Evolutionary conservation across 352 stramenopile species (phyloP).

Genomic region (Thalassiosira pacifica): DNA sequence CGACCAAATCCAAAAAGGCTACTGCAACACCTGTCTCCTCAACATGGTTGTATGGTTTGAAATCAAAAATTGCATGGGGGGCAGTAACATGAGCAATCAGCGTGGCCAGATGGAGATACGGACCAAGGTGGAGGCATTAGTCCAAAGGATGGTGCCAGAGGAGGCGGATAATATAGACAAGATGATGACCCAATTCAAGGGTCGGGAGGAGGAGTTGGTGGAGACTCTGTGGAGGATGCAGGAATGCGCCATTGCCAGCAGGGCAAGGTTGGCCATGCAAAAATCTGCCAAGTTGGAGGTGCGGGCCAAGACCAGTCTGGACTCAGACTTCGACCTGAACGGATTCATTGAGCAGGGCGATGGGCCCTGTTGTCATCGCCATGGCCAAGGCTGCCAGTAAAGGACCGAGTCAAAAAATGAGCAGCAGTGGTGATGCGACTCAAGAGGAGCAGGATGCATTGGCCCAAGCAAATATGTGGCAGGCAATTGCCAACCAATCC

Average conservation of each 20-base stretch:
- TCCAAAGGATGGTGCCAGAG: conserved; percentile 83
- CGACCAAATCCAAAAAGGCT: too few species aligned
- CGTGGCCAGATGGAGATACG: conserved; percentile 79
- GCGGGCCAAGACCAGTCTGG: conserved; percentile 30
- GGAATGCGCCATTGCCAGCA: conserved; percentile 80
- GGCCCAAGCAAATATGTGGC: conserved; percentile 68
- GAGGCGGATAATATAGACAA: conserved; percentile 87
- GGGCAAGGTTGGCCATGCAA: conserved; percentile 72
- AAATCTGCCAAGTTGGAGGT: conserved; percentile 83
- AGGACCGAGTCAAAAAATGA: conserved; percentile 42
- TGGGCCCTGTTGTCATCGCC: conserved; percentile 79
- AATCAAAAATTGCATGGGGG: too few species aligned
- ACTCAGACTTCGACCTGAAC: conserved; percentile 65
- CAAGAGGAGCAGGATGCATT: conserved; percentile 78
- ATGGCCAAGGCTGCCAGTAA: conserved; percentile 66
- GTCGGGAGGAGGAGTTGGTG: conserved; percentile 86
- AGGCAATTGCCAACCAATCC: conserved; percentile 67
- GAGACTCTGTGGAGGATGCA: conserved; percentile 86
- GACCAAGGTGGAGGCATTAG: conserved; percentile 80
- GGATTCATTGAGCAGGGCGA: conserved; percentile 78
- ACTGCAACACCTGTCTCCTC: too few species aligned
- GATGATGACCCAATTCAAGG: conserved; percentile 87
- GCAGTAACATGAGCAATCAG: too few species aligned
- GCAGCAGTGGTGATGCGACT: too few species aligned
- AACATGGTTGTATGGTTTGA: too few species aligned